These are phyloP conservation scores for Apiospora rasikravindrae DNA, from an alignment of 2,329 filamentous ascomycete species.

Conservation along the genomic window DNA sequence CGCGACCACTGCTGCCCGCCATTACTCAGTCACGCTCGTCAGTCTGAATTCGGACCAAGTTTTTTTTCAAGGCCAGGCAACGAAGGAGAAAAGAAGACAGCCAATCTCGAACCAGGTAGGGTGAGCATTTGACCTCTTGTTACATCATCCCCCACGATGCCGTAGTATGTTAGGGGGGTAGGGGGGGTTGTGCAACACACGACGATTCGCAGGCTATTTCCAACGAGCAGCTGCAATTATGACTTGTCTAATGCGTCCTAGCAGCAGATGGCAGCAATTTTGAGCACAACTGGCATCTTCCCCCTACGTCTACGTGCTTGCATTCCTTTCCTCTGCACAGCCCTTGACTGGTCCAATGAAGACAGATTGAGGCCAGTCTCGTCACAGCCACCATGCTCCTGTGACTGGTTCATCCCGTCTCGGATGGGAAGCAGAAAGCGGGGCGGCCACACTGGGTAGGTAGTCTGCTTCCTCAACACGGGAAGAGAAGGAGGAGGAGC, in stretches of 20 bases:
- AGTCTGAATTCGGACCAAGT: not conserved
- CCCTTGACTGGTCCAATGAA: constrained; percentile 11
- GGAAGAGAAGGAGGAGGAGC: not conserved
- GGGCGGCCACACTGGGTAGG: not conserved
- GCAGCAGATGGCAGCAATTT: not conserved
- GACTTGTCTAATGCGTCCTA: not conserved
- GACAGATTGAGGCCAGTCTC: constrained; percentile 10
- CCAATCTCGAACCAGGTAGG: not conserved
- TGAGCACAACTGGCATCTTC: not conserved
- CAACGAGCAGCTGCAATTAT: constrained; percentile 11
- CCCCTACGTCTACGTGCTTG: not conserved
- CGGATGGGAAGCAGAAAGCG: constrained; percentile 1
- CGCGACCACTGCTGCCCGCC: not conserved
- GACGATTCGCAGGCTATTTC: constrained; percentile 4
- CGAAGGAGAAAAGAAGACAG: not conserved
- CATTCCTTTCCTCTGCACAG: constrained; percentile 6
- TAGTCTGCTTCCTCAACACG: constrained; percentile 6
- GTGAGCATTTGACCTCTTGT: not conserved
- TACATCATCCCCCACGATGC: constrained; percentile 12
- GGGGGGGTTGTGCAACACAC: constrained; percentile 7
- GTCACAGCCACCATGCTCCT: constrained; percentile 14
- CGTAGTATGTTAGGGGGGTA: not conserved
- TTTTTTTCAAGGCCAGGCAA: not conserved
- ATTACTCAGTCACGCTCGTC: not conserved
- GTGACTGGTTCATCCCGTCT: constrained; percentile 19